Evolutionary conservation across 768 basidiomycete genomes (phyloP), one percentile per base, ranked within the genome.

Genomic region (Gloeostereum incarnatum): DNA sequence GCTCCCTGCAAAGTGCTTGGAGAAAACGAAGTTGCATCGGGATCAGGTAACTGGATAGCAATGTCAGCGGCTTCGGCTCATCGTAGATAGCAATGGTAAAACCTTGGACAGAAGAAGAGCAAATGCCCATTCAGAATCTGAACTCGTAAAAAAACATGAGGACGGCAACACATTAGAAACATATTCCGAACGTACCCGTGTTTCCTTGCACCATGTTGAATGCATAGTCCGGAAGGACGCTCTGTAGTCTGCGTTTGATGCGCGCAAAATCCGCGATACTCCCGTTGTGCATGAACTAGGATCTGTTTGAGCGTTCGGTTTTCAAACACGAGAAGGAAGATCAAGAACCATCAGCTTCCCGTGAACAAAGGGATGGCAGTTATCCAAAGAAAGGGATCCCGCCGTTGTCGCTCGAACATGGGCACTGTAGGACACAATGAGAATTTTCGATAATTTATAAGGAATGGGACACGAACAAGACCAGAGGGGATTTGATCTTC

Each of bases 71-170:
- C 6, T 21, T 33, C 42, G 23, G 9, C 21, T 18, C 32, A 14
- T 13, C n/a, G 23, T 40, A 32, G 10, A 31, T 25, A 11, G 18
- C 17, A 4, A 5, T 21, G 45, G 3, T 14, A 42, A 23, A 44
- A 78, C 88, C 65, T 82, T 86, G 2, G 92, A 88, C 21, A 98
- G 59, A 56, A 93, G 86, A 36, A 94, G 61, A 6, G 88, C 92
- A 54, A 98, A 99, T 4, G 89, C 83, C 92, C 93, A 97, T 66
- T 99, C 93, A 3, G 90, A 93, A 60, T 99, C 94, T 84, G 46
- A n/a, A n/a, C n/a, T n/a, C n/a, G 5, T 7, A 22, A 17, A 29
- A 21, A 30, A 21, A 38, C 21, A 16, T 41, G 17, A 41, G 33
- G 19, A 26, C 39, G 31, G 31, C 38, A 19, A 32, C 23, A 17